Evolutionary conservation across 305 asterid genomes (phyloP), one percentile per base, ranked within the genome.

Genomic region (Rubia balearica): DNA sequence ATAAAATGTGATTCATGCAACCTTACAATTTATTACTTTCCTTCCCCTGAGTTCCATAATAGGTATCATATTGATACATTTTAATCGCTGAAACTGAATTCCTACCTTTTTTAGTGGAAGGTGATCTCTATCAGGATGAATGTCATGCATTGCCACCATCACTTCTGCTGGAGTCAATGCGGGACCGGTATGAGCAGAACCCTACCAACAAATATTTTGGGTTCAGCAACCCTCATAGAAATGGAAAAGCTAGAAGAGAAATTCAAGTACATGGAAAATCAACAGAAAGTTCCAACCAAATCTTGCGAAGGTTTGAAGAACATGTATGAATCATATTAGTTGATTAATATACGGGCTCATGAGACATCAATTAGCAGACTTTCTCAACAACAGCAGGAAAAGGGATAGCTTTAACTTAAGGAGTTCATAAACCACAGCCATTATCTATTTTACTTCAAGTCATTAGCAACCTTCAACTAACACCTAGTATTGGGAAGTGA

Each of bases 101-200:
- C 51, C 21, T 36, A 90, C 99, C 99, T 94, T 94, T 83, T 91
- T 94, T 43, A 94, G 88, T 45, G 97, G 96, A 74, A 94, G 83
- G 69, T 84, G 83, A 77, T 89, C 99, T 83, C 80, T 87, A 75
- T 94, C 99, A 13, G 98, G 96, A 81, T 85, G 83, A 71, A 91
- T 89, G 76, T 88, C 99, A 84, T 95, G 99, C 77, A 95, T 90
- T 69, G 98, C 98, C 68, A 91, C 99, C 91, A 95, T 81, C 46
- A 95, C 99, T 85, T 95, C 99, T 19, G 83, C 96, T 56, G 99
- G 99, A 38, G 96, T 91, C 79, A 95, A 80, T 76, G 99, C 98
- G 72, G 99, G 99, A 79, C 98, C 99, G 17, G 94, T 72, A 75
- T 90, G 96, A 74, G 99, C 97, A 45, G 99, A 82, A 74, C 99